Base-by-base conservation (phyloP, 2,329 filamentous ascomycete genomes). In the Fusarium nodosum region DNA sequence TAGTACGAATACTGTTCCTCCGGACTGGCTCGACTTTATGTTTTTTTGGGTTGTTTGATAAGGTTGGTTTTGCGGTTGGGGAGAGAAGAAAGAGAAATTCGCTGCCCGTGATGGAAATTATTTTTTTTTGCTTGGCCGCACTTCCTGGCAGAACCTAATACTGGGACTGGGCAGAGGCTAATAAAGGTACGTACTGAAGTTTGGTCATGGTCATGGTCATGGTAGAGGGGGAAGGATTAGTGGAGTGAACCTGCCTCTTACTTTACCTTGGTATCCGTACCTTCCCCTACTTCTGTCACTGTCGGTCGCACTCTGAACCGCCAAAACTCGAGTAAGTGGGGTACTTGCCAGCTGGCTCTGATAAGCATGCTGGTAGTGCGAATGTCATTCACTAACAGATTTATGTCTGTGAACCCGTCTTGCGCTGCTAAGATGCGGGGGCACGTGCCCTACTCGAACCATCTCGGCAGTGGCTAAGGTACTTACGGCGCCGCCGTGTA, bases 1-100 rank as follows among this genome's bases (percentile, higher is more conserved):
- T 82, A 84, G 85, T 82, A 86, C 85, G 84, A 84, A 79, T 81
- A 83, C 82, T 84, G 85, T 84, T 86, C 85, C 86, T 84, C 84
- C 83, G 83, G 83, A 83, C 82, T 82, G 78, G 76, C 78, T 81
- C 78, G 79, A 80, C 79, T 80, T 81, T 81, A 78, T 76, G 75
- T 78, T 79, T 77, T 80, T 79, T 76, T 16, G 33, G 79, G 78
- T 75, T 76, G 77, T 65, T 81, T 82, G 78, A 83, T 84, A 84
- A 83, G 80, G 80, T 80, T 84, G 82, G 82, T 78, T 78, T 79
- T 81, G 82, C 81, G 78, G 78, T 76, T 82, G 80, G 79, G 78
- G 78, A 81, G 76, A 74, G 76, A 77, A 77, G 77, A 78, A 76
- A 67, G 76, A 79, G 77, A 80, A 80, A 79, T 79, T 81, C 53